phyloP scores from a whole-genome alignment of 176 grass and related monocot genomes.

The Eleusine coracana region DNA sequence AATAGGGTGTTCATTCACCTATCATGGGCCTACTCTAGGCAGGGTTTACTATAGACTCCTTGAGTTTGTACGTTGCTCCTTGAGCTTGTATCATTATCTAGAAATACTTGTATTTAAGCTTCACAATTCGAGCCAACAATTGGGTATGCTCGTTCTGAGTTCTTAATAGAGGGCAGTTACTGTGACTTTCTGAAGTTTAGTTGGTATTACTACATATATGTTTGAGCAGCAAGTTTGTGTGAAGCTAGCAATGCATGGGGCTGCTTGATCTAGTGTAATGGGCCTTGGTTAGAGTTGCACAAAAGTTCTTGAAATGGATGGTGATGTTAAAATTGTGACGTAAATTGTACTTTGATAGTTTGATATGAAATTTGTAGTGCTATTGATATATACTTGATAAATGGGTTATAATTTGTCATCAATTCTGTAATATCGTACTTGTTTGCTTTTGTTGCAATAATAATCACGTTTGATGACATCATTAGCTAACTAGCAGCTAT shows the following conservation, averaged over 20 bases:
- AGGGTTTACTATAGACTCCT: neutral
- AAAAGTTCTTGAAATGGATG: neutral
- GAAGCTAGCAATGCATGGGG: neutral
- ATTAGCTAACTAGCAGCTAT: slow-evolving; percentile 12
- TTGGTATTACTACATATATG: neutral
- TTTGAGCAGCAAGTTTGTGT: neutral
- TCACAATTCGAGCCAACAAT: neutral
- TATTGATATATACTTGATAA: neutral
- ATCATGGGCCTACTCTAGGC: neutral
- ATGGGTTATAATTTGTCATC: neutral
- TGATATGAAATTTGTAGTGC: slow-evolving; percentile 1
- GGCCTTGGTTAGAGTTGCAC: neutral
- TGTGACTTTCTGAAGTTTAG: neutral
- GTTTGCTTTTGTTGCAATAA: neutral
- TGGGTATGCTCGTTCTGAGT: neutral
- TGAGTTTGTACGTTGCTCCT: slow-evolving; percentile 11
- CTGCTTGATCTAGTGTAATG: neutral
- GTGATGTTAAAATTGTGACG: neutral
- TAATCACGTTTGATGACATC: neutral
- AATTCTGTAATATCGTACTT: neutral
- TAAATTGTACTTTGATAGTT: slow-evolving; percentile 6
- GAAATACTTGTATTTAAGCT: neutral
- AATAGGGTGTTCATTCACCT: neutral
- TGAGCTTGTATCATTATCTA: neutral
- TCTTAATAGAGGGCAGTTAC: neutral